phyloP scores from a whole-genome alignment of 2,329 filamentous ascomycete species.

The Fonsecaea pugnacius region DNA sequence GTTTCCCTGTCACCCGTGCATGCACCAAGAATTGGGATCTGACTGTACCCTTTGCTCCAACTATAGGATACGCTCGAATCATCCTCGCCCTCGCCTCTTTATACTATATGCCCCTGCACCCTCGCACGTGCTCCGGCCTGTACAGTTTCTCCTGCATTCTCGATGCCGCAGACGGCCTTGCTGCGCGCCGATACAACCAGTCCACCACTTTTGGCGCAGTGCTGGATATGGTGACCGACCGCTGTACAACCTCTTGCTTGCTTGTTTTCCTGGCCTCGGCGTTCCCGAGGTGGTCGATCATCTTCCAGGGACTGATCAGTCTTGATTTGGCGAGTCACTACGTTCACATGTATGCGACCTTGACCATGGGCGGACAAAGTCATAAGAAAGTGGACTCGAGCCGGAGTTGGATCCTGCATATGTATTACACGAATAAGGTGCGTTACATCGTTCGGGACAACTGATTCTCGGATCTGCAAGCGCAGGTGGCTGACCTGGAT shows the following conservation, averaged over 20 bases:
- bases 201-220: conserved; percentile 95
- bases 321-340: conserved; percentile 96
- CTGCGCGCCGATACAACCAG: conserved; percentile 85
- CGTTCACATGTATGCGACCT: conserved; percentile 97
- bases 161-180: conserved; percentile 91
- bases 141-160: conserved; percentile 95
- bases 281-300: conserved; percentile 88
- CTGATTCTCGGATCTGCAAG: neutral
- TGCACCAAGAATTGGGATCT: neutral
- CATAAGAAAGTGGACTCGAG: conserved; percentile 94
- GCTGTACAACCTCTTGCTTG: conserved; percentile 93
- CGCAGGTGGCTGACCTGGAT: neutral
- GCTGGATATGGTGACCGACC: conserved; percentile 98
- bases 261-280: conserved; percentile 93
- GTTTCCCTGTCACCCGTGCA: neutral
- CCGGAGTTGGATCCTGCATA: conserved; percentile 84
- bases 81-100: conserved; percentile 85
- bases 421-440: conserved; percentile 98
- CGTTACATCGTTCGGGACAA: conserved; percentile 40
- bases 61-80: conserved; percentile 73
- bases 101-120: conserved; percentile 97
- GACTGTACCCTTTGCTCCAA: conserved; percentile 2
- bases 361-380: conserved; percentile 80
- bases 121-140: conserved; percentile 50
- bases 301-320: conserved; percentile 92